phyloP scores from a whole-genome alignment of 768 basidiomycete genomes.

The Suillus subluteus region DNA sequence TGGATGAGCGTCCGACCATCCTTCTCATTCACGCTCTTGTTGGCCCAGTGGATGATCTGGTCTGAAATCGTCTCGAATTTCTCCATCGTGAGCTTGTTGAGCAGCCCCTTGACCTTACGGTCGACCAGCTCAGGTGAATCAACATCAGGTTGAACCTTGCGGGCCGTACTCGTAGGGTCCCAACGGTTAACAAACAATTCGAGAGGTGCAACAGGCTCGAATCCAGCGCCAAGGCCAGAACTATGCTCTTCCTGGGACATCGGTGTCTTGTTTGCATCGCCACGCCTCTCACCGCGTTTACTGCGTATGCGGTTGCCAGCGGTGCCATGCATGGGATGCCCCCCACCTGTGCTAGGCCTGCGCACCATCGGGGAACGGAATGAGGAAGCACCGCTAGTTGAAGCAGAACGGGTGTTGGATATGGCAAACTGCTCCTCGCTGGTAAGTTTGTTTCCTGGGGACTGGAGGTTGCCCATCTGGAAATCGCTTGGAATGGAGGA shows the following conservation, averaged over 20 bases:
- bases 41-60: too few species aligned
- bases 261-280: conserved; percentile 50
- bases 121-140: too few species aligned
- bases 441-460: conserved; percentile 56
- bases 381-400: conserved; percentile 52
- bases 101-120: too few species aligned
- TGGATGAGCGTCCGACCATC: conserved; percentile 72
- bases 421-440: conserved; percentile 70
- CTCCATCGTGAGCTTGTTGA: too few species aligned
- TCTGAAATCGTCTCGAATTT: too few species aligned
- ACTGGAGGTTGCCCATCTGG: conserved; percentile 70
- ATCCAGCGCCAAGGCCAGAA: conserved; percentile 30
- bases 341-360: conserved; percentile 49
- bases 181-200: too few species aligned
- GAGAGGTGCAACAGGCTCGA: too few species aligned
- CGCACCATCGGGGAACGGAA: conserved; percentile 58
- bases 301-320: conserved; percentile 63
- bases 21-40: too few species aligned
- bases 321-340: conserved; percentile 32
- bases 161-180: too few species aligned
- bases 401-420: conserved; percentile 48
- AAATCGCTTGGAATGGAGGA: conserved; percentile 33
- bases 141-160: too few species aligned
- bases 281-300: conserved; percentile 81
- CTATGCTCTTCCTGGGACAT: conserved; percentile 43